These are phyloP conservation scores for Annulohypoxylon nitens DNA, from an alignment of 495 filamentous ascomycete species.

Conservation along the genomic window DNA sequence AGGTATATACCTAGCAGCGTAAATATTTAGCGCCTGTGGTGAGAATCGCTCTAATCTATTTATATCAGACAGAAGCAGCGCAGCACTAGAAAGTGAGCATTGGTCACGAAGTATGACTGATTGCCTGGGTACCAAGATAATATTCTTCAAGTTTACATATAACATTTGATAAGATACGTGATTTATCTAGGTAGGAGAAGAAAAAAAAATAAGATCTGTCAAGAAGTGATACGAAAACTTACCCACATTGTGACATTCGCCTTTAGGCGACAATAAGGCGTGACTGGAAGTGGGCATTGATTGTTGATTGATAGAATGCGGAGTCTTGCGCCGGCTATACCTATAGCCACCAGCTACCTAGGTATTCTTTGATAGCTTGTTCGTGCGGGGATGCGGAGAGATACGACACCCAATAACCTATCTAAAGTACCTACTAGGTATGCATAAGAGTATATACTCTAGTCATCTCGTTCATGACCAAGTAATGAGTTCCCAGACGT, in stretches of 20 bases:
- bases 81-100: too few species aligned
- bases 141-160: too few species aligned
- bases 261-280: neutral
- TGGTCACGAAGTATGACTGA: too few species aligned
- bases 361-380: too few species aligned
- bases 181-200: too few species aligned
- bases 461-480: neutral
- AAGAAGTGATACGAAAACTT: neutral
- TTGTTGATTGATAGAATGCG: too few species aligned
- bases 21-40: neutral
- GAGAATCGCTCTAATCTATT: neutral
- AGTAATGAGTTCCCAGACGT: neutral
- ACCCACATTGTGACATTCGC: neutral
- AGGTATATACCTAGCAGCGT: neutral
- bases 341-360: too few species aligned
- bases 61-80: too few species aligned
- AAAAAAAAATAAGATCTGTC: neutral
- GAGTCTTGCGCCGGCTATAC: too few species aligned
- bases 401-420: neutral
- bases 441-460: neutral
- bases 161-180: neutral
- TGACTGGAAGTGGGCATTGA: neutral
- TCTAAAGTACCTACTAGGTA: neutral
- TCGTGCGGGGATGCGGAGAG: constrained; percentile 13
- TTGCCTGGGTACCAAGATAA: neutral